These are phyloP conservation scores for Kurtzmaniella natalensis DNA, from an alignment of 1,139 yeast genomes.

Conservation along the genomic window DNA sequence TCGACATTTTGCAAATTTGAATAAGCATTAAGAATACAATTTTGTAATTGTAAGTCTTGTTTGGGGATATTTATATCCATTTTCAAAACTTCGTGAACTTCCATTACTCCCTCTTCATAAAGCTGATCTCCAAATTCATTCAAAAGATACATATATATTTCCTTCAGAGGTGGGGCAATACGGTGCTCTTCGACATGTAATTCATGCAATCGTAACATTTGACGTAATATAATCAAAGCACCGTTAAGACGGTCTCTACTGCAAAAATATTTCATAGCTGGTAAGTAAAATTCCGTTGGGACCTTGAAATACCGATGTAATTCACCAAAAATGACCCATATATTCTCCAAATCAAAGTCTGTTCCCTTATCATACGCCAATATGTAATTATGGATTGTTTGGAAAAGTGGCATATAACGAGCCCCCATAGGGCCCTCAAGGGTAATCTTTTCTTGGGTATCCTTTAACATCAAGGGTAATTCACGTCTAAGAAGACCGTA, in stretches of 20 bases:
- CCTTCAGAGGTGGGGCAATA: constrained; percentile 56
- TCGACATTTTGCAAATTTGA: constrained; percentile 58
- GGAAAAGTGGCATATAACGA: constrained; percentile 29
- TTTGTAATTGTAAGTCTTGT: constrained; percentile 56
- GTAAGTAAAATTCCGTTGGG: constrained; percentile 58
- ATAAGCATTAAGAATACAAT: constrained; percentile 64
- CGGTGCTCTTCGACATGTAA: constrained; percentile 40
- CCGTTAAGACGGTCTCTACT: constrained; percentile 56
- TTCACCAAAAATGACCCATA: constrained; percentile 63
- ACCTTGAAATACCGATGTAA: constrained; percentile 55
- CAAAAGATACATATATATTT: constrained; percentile 61
- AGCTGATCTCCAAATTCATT: constrained; percentile 55
- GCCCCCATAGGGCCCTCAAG: constrained; percentile 21
- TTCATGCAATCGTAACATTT: constrained; percentile 54
- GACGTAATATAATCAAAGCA: constrained; percentile 61
- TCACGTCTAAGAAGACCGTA: constrained; percentile 59
- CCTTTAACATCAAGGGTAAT: constrained; percentile 43
- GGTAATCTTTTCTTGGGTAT: constrained; percentile 26
- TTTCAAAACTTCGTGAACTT: constrained; percentile 60
- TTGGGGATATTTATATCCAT: constrained; percentile 58
- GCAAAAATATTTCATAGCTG: constrained; percentile 59
- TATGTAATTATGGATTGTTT: constrained; percentile 44
- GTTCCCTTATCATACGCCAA: constrained; percentile 37
- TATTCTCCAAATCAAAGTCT: constrained; percentile 34
- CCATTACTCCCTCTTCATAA: constrained; percentile 66